phyloP scores from a whole-genome alignment of 352 stramenopile species.

The Thalassiosira hispida region DNA sequence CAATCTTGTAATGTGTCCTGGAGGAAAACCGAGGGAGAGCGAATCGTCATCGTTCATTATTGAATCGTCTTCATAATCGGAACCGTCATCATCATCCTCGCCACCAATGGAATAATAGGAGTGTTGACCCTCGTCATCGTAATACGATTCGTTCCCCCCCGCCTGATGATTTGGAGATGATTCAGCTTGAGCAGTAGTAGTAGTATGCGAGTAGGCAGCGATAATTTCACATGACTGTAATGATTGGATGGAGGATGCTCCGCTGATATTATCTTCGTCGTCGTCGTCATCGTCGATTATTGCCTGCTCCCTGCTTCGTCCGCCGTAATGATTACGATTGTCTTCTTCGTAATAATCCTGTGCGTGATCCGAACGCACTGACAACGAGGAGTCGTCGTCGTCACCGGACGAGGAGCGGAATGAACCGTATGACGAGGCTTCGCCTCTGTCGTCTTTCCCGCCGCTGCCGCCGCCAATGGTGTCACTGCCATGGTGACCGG shows the following conservation, averaged over 20 bases:
- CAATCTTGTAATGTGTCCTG: slow-evolving; percentile 37
- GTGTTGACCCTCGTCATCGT: neutral
- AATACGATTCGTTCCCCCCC: neutral
- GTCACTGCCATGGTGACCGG: no score
- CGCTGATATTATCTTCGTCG: neutral
- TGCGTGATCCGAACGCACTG: no score
- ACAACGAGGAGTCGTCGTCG: slow-evolving; percentile 2
- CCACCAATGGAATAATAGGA: neutral
- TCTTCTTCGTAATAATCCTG: neutral
- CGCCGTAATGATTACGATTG: slow-evolving; percentile 5
- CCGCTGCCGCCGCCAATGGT: neutral
- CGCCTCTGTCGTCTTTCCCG: neutral
- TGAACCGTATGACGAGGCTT: neutral
- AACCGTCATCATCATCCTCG: neutral
- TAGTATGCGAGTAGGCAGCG: no score
- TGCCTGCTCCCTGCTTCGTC: neutral
- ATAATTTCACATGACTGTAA: no score
- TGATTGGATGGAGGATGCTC: no score
- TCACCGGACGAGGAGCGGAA: neutral
- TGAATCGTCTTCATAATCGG: slow-evolving; percentile 3
- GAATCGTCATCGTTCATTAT: no score
- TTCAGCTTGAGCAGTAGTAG: no score
- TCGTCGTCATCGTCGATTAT: neutral
- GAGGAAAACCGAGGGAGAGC: slow-evolving; percentile 48
- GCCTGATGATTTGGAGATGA: neutral